Base-by-base conservation (phyloP, 352 stramenopile species). In the Elongisporangium senticosum region DNA sequence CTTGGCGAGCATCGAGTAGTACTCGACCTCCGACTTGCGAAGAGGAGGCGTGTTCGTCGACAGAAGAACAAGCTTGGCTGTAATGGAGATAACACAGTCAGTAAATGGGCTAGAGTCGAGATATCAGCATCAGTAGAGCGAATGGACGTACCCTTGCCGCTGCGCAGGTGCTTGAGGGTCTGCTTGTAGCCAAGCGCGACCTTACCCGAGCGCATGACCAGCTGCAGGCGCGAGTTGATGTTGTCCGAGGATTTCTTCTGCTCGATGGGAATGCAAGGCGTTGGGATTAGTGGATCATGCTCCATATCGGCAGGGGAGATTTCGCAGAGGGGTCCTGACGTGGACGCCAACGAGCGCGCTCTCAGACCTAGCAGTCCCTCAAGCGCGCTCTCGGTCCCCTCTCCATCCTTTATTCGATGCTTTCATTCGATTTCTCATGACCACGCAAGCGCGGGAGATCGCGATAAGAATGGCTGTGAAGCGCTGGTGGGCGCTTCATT, bases 1-100 rank as follows among this genome's bases (percentile, higher is more conserved):
- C 91, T 99, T 99, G 72, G 94, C 96, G 60, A 99, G 90, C 96
- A 99, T 99, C 64, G 97, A 98, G 83, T 99, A 98, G 91, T 99
- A 99, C 83, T 99, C 97, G 71, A 99, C 86, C 79, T 99, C 97
- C 40, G 96, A 99, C 90, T 99, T 99, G 74, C 96, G 88, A 55
- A 99, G 84, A 48, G 97, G 94, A 49, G 97, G 97, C 71, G 93
- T 99, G 90, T 99, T 99, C 68, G 86, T 97, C 47, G 95, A 84
- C 69, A 99, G 95, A 58, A 99, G 84, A 43, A 99, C 85, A 60
- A 99, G 84, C 87, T 99, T 99, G 58, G 96, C 90, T 84, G 62
- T 50, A 51, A 11, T n/a, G 28, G 4, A 58, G n/a, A 19, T 7
- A 51, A 26, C 23, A 26, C 23, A 26, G 23, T 26, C 5, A 26